These are phyloP conservation scores for Setaria viridis DNA, from an alignment of 202 grass and related monocot genomes.

Conservation along the genomic window DNA sequence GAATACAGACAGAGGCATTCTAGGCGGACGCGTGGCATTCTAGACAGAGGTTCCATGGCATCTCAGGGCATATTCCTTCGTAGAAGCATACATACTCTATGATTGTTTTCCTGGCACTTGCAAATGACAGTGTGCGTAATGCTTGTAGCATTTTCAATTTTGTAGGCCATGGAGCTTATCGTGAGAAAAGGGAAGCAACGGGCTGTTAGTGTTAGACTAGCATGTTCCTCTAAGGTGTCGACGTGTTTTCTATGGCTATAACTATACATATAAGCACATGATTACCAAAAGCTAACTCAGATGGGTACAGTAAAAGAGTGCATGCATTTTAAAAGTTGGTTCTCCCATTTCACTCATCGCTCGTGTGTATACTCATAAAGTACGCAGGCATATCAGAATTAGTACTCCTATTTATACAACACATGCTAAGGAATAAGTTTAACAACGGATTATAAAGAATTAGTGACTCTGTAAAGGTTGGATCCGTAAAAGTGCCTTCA, in stretches of 20 bases:
- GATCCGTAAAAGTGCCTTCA: slow-evolving; percentile 5
- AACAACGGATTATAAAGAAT: neutral
- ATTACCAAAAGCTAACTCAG: too few relatives aligned
- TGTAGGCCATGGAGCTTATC: neutral
- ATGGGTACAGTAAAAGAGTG: neutral
- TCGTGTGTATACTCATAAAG: neutral
- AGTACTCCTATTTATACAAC: neutral
- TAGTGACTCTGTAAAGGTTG: neutral
- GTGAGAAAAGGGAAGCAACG: neutral
- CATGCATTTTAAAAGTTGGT: neutral
- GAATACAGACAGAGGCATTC: neutral
- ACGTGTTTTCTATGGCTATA: neutral
- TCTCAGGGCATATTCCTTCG: slow-evolving; percentile 21
- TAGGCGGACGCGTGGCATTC: neutral
- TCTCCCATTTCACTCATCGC: neutral
- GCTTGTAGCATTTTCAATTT: neutral
- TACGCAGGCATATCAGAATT: neutral
- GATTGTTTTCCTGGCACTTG: neutral
- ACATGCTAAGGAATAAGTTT: neutral
- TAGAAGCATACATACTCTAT: neutral
- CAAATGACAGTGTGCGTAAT: neutral
- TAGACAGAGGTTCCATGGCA: neutral
- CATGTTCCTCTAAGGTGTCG: neutral
- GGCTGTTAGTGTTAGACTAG: neutral
- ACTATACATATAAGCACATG: too few relatives aligned